Percentiles rank a stretch among this genome's conserved stretches.
phyloP scores from a whole-genome alignment of 1,284 basidiomycete species.

The Fomitopsis schrenkii region DNA sequence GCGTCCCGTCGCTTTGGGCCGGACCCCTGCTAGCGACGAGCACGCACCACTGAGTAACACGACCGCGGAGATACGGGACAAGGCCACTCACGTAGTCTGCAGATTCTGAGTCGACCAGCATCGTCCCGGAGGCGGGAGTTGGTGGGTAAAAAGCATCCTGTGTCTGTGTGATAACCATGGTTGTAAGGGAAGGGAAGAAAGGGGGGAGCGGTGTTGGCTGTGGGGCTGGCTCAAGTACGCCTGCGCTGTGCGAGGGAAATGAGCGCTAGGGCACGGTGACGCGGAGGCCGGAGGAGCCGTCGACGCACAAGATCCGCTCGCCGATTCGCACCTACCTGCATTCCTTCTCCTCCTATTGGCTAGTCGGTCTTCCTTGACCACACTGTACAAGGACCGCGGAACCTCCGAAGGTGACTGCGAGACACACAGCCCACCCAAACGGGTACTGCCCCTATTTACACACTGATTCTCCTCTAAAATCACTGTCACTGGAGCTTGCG shows the following conservation, averaged over 20 bases:
- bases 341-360: too few relatives aligned
- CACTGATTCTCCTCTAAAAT: too few relatives aligned
- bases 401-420: too few relatives aligned
- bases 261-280: background rate
- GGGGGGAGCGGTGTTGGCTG: background rate
- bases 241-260: background rate
- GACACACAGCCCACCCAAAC: too few relatives aligned
- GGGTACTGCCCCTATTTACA: too few relatives aligned
- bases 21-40: background rate
- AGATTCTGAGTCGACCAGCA: background rate
- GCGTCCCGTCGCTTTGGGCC: conserved; percentile 22
- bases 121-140: background rate
- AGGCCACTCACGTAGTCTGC: background rate
- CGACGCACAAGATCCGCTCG: too few relatives aligned
- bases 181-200: background rate
- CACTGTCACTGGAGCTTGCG: too few relatives aligned
- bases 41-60: background rate
- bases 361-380: too few relatives aligned
- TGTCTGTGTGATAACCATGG: conserved; percentile 5
- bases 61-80: background rate
- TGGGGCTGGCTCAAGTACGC: background rate
- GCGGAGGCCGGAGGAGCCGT: too few relatives aligned
- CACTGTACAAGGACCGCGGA: too few relatives aligned
- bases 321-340: too few relatives aligned
- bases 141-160: background rate